These are phyloP conservation scores for Myxozyma sirexii DNA, from an alignment of 805 yeast species.

Conservation along the genomic window DNA sequence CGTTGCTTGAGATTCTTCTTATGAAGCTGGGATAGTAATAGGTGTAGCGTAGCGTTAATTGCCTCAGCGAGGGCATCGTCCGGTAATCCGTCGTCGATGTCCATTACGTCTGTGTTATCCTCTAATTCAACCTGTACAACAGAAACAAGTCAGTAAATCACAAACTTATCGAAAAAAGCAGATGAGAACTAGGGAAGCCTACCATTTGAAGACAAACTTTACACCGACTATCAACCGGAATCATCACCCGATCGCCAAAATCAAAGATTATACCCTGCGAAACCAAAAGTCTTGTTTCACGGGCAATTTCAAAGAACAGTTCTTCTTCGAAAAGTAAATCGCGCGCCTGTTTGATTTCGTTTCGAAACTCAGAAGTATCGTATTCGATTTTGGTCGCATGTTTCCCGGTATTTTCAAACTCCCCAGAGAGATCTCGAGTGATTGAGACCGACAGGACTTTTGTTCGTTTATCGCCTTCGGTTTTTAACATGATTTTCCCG, in stretches of 20 bases:
- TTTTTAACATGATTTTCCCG: conserved; percentile 50
- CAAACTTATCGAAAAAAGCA: no score
- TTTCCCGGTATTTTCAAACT: neutral
- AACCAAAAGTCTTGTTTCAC: conserved; percentile 71
- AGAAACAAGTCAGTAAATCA: neutral
- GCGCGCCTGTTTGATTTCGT: conserved; percentile 67
- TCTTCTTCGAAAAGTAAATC: conserved; percentile 86
- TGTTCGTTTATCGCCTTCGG: conserved; percentile 44
- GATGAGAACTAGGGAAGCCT: no score
- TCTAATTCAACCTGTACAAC: neutral
- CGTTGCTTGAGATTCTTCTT: conserved; percentile 49
- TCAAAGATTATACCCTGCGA: conserved; percentile 69
- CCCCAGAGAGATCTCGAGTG: conserved; percentile 43
- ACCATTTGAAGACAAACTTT: conserved; percentile 69
- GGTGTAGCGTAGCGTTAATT: conserved; percentile 55
- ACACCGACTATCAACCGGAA: conserved; percentile 63
- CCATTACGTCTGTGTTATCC: neutral
- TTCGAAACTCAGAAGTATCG: conserved; percentile 44
- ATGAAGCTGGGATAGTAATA: conserved; percentile 65
- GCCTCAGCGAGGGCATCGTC: conserved; percentile 51
- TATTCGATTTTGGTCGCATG: neutral
- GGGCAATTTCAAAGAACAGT: conserved; percentile 71
- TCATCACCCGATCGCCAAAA: conserved; percentile 59
- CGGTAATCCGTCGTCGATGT: neutral
- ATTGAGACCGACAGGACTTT: conserved; percentile 61